These are phyloP conservation scores for Thermothielavioides terrestris DNA, from an alignment of 495 filamentous ascomycete species.

Conservation along the genomic window DNA sequence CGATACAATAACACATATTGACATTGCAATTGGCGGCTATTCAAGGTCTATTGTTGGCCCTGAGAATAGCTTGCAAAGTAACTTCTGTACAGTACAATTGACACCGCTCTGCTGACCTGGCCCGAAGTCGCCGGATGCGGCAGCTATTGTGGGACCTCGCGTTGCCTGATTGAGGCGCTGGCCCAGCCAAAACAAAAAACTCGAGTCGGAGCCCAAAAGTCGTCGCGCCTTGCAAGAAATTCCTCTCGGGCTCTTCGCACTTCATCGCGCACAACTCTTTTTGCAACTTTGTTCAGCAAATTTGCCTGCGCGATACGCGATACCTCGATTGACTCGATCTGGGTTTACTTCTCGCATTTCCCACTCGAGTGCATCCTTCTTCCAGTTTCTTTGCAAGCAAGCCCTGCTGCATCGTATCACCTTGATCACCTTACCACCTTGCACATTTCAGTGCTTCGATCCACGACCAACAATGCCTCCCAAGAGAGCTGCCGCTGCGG, in stretches of 20 bases:
- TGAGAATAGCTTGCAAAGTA: background rate
- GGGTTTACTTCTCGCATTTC: background rate
- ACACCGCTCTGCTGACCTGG: no score
- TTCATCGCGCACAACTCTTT: slow-evolving; percentile 1
- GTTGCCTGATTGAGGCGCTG: slow-evolving; percentile 5
- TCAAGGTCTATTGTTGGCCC: background rate
- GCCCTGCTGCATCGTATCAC: background rate
- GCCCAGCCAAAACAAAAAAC: no score
- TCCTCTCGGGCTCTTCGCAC: slow-evolving; percentile 10
- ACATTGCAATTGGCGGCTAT: background rate
- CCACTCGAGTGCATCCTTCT: background rate
- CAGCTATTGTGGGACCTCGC: slow-evolving; percentile 11
- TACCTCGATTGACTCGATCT: background rate
- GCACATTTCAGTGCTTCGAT: slow-evolving; percentile 10
- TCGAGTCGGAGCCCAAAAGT: slow-evolving; percentile 15
- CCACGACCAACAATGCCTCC: slow-evolving; percentile 18
- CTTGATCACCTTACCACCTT: slow-evolving; percentile 1
- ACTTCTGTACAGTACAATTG: background rate
- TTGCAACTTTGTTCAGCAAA: slow-evolving; percentile 1
- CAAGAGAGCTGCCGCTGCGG: slow-evolving; percentile 17
- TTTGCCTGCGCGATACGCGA: background rate
- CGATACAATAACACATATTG: background rate
- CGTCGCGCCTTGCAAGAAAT: slow-evolving; percentile 7
- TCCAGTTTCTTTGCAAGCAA: slow-evolving; percentile 2
- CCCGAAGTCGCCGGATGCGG: slow-evolving; percentile 15